Conservation (phyloP, 306 rosid species). For the Pueraria montana region DNA sequence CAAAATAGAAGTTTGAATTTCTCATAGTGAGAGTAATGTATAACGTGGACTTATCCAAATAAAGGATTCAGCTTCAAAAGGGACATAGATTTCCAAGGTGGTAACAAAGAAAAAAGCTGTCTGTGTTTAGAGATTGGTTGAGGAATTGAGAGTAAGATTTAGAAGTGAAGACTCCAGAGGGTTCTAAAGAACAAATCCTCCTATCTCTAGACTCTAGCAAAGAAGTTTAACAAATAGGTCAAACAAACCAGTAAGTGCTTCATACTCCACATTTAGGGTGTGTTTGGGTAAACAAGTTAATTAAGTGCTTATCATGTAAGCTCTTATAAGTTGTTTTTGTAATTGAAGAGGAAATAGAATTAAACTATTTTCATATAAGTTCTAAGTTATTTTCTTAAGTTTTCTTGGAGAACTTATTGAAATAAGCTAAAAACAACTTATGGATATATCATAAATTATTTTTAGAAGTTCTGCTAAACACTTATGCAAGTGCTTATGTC, state of each 20-base stretch:
- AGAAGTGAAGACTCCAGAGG: not conserved
- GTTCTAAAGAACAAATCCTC: not conserved
- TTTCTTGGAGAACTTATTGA: not conserved
- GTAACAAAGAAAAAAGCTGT: not conserved
- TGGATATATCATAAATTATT: not conserved
- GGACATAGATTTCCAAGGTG: slow-evolving; percentile 2
- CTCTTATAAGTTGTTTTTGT: not conserved
- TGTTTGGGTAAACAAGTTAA: not conserved
- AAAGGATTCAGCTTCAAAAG: slow-evolving; percentile 5
- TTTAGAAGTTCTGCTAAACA: not conserved
- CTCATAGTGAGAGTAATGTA: not conserved
- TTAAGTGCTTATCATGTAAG: not conserved
- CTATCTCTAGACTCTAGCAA: not conserved
- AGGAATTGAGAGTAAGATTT: not conserved
- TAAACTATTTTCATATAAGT: not conserved
- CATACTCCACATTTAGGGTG: not conserved
- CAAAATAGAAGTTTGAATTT: not conserved
- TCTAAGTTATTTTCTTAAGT: not conserved
- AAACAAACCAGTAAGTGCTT: not conserved
- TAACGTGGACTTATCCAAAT: not conserved
- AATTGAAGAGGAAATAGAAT: not conserved
- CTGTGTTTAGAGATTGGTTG: not conserved
- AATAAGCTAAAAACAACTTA: not conserved
- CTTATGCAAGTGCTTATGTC: not conserved
- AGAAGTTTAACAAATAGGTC: slow-evolving; percentile 13